Percentiles rank a stretch among this genome's conserved stretches.
phyloP scores from a whole-genome alignment of 345 rosid species.

The Populus euphratica region DNA sequence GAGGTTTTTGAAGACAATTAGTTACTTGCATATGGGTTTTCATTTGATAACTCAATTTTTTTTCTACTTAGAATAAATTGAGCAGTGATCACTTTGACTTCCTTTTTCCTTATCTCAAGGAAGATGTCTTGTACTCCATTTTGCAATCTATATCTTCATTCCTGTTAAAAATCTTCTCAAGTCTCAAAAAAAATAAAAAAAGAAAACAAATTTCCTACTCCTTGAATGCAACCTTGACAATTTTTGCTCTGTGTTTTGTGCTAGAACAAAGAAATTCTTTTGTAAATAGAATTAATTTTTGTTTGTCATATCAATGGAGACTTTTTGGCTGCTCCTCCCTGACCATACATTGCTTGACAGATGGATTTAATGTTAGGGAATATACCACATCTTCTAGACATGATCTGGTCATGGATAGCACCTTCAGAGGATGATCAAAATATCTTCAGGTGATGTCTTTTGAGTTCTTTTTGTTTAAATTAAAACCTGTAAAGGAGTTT shows the following conservation, averaged over 20 bases:
- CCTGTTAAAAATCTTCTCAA: not conserved
- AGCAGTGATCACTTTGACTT: not conserved
- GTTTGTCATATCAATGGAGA: not conserved
- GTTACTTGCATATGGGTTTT: not conserved
- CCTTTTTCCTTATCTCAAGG: not conserved
- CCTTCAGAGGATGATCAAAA: slow-evolving; percentile 82
- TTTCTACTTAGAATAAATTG: not conserved
- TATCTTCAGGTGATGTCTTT: slow-evolving; percentile 56
- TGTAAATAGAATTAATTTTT: not conserved
- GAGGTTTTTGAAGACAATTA: slow-evolving; percentile 44
- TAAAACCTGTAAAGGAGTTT: not conserved
- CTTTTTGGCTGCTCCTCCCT: slow-evolving; percentile 12
- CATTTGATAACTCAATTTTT: not conserved
- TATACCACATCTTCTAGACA: slow-evolving; percentile 80
- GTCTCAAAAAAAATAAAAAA: not conserved
- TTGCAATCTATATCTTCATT: not conserved
- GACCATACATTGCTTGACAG: slow-evolving; percentile 39
- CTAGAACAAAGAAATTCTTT: not conserved
- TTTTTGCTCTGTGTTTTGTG: not conserved
- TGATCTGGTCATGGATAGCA: slow-evolving; percentile 95
- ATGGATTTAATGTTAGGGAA: slow-evolving; percentile 94
- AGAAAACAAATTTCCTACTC: not conserved
- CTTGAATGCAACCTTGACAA: not conserved
- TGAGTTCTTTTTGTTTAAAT: not conserved
- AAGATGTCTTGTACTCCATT: not conserved